Percentiles rank a stretch among this genome's conserved stretches.
phyloP scores from a whole-genome alignment of 148 eudicot genomes.

The Silene uniflora region DNA sequence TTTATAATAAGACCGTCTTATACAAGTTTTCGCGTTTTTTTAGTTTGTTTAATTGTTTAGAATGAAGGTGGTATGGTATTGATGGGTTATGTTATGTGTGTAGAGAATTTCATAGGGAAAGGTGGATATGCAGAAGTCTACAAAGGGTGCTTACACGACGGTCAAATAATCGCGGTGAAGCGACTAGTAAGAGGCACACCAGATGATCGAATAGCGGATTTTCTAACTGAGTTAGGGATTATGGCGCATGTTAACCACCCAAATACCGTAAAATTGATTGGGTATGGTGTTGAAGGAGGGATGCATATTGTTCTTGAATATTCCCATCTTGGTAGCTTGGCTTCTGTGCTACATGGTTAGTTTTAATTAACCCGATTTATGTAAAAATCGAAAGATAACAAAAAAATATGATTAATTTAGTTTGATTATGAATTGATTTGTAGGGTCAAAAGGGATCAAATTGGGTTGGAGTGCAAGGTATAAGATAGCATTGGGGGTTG shows the following conservation, averaged over 20 bases:
- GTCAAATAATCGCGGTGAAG: constrained; percentile 68
- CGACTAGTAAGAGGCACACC: constrained; percentile 49
- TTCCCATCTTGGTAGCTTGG: constrained; percentile 81
- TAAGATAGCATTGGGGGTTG: constrained; percentile 78
- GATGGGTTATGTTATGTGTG: not conserved
- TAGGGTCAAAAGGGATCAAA: constrained; percentile 49
- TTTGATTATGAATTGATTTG: not conserved
- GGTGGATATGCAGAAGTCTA: constrained; percentile 95
- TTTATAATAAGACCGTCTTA: not conserved
- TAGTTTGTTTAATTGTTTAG: no score
- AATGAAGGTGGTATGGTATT: no score
- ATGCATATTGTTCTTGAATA: constrained; percentile 72
- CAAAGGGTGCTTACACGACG: constrained; percentile 54
- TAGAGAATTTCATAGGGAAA: constrained; percentile 74
- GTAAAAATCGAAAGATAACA: not conserved
- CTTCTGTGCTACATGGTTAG: constrained; percentile 67
- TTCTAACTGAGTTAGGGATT: constrained; percentile 71
- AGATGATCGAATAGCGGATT: constrained; percentile 63
- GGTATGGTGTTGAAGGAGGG: constrained; percentile 94
- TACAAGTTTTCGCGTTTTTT: not conserved
- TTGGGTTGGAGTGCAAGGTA: constrained; percentile 60
- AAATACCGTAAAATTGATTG: constrained; percentile 66
- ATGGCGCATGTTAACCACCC: constrained; percentile 95
- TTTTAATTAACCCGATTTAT: not conserved
- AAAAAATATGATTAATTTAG: no score